phyloP scores from a whole-genome alignment of 306 rosid species.

The Quercus bicolor region DNA sequence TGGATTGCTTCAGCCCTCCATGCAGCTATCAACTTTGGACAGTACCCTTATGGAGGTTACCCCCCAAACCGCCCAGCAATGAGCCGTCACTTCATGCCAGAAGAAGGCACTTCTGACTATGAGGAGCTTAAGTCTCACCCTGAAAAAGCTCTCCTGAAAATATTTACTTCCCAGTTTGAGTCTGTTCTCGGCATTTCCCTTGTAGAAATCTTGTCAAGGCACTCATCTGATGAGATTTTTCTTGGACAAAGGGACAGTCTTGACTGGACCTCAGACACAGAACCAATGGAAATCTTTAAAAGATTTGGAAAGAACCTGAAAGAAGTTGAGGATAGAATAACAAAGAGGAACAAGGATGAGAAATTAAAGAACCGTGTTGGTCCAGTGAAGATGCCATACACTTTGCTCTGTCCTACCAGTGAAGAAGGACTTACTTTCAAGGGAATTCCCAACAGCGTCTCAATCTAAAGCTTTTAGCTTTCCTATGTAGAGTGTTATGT shows the following conservation, averaged over 20 bases:
- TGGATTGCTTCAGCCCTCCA: slow-evolving; percentile 76
- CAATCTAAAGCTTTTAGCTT: slow-evolving; percentile 23
- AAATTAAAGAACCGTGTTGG: slow-evolving; percentile 48
- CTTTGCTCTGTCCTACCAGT: slow-evolving; percentile 54
- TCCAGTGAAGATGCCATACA: slow-evolving; percentile 59
- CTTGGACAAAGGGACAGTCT: slow-evolving; percentile 60
- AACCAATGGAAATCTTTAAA: slow-evolving; percentile 41
- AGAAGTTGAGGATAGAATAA: slow-evolving; percentile 38
- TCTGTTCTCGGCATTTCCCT: slow-evolving; percentile 59
- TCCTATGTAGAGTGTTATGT: neutral
- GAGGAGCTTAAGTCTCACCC: slow-evolving; percentile 48
- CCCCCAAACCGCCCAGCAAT: slow-evolving; percentile 57
- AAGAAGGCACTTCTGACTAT: slow-evolving; percentile 44
- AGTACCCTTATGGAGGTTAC: slow-evolving; percentile 68
- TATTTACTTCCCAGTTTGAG: slow-evolving; percentile 44
- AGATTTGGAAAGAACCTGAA: slow-evolving; percentile 41
- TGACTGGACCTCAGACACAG: slow-evolving; percentile 62
- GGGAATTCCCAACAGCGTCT: slow-evolving; percentile 75
- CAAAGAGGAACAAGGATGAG: slow-evolving; percentile 41
- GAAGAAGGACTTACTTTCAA: slow-evolving; percentile 54
- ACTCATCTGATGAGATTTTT: slow-evolving; percentile 73
- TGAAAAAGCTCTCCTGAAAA: slow-evolving; percentile 60
- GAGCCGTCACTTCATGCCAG: slow-evolving; percentile 51
- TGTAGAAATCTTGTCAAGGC: slow-evolving; percentile 66
- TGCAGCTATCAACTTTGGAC: slow-evolving; percentile 81